Conservation (phyloP, 2,329 filamentous ascomycete genomes). For the Paraphoma sp. region DNA sequence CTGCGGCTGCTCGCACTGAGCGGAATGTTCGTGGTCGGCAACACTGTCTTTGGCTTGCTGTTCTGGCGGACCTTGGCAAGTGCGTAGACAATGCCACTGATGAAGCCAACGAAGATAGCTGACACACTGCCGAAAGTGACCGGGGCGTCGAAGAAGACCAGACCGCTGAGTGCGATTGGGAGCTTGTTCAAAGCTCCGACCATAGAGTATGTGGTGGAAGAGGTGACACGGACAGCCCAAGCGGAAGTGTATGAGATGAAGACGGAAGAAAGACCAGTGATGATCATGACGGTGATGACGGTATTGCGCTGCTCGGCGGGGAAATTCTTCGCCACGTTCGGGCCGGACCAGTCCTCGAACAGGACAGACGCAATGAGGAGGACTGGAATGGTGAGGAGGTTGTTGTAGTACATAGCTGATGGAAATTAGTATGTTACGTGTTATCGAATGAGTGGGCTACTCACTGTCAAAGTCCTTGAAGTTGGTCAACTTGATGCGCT, state of each 20-base stretch:
- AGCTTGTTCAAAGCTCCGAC: constrained; percentile 98
- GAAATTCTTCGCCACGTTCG: constrained; percentile 88
- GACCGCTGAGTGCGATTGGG: constrained; percentile 87
- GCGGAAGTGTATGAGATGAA: constrained; percentile 99
- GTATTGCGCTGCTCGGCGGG: constrained; percentile 78
- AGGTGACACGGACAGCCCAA: constrained; percentile 97
- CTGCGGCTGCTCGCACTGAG: constrained; percentile 93
- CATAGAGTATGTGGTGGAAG: constrained; percentile 98
- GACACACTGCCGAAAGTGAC: constrained; percentile 91
- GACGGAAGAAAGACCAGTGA: constrained; percentile 90
- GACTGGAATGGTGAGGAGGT: constrained; percentile 93
- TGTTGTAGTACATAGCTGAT: constrained; percentile 99
- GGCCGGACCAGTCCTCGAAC: constrained; percentile 88
- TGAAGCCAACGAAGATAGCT: constrained; percentile 88
- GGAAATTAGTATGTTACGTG: constrained; percentile 13
- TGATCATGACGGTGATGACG: constrained; percentile 86
- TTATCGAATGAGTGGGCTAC: constrained; percentile 44
- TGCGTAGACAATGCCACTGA: constrained; percentile 90
- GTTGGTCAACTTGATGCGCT: constrained; percentile 99
- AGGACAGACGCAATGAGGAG: constrained; percentile 82
- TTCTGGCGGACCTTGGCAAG: constrained; percentile 85
- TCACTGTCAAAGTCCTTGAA: constrained; percentile 99
- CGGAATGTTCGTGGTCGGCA: constrained; percentile 70
- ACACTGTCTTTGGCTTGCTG: constrained; percentile 68
- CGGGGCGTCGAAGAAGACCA: constrained; percentile 94